A percentile compares a stretch with the other conserved stretches of the same genome.
phyloP scores from a whole-genome alignment of 1,284 basidiomycete genomes.

The Ganoderma resinaceum region DNA sequence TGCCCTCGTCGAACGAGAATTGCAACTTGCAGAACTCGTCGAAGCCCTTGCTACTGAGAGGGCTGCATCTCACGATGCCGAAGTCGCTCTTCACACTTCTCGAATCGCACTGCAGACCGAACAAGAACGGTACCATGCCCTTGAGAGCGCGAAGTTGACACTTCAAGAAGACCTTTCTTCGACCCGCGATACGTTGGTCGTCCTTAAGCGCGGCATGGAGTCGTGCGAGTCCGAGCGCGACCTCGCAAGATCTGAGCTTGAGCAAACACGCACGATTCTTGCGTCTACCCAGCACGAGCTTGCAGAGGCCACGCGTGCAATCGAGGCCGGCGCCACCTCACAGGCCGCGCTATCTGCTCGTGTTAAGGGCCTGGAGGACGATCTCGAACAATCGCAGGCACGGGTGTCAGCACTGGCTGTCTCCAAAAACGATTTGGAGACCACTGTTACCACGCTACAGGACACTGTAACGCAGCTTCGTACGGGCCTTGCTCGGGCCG shows the following conservation, averaged over 20 bases:
- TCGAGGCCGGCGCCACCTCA: constrained; percentile 10
- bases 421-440: constrained; percentile 19
- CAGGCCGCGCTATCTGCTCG: constrained; percentile 13
- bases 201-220: constrained; percentile 5
- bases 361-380: constrained; percentile 16
- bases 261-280: constrained; percentile 6
- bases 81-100: constrained; percentile 5
- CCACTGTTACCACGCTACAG: constrained; percentile 16
- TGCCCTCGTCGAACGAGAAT: constrained; percentile 14
- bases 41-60: constrained; percentile 2
- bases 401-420: constrained; percentile 9
- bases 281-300: constrained; percentile 12
- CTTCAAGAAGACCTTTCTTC: constrained; percentile 5
- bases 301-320: background rate
- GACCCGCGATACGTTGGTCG: background rate
- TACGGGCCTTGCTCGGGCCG: constrained; percentile 21
- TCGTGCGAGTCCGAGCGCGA: background rate
- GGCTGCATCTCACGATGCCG: background rate
- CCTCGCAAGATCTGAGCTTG: constrained; percentile 4
- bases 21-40: constrained; percentile 9
- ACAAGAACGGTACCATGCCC: background rate
- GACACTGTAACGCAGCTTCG: constrained; percentile 20
- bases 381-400: constrained; percentile 14
- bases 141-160: background rate
- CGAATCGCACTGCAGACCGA: constrained; percentile 2